These are phyloP conservation scores for Globisporangium okanoganense DNA, from an alignment of 352 stramenopile genomes.

Conservation along the genomic window DNA sequence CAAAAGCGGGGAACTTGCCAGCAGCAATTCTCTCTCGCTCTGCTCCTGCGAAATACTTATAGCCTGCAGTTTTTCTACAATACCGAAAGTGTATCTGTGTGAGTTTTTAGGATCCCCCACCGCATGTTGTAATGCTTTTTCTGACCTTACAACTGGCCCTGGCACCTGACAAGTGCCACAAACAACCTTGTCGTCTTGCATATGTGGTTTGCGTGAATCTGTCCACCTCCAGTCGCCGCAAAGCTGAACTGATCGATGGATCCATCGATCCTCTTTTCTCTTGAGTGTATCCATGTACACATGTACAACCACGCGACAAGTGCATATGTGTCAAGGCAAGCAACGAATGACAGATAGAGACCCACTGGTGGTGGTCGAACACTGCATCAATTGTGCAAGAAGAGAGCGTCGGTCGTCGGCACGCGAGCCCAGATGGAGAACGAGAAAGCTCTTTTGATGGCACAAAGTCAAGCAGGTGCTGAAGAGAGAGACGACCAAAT, in stretches of 20 bases:
- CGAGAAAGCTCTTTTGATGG: too few species aligned
- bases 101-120: background rate
- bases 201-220: background rate
- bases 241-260: constrained; percentile 8
- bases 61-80: background rate
- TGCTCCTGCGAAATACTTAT: background rate
- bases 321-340: background rate
- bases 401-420: background rate
- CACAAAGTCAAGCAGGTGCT: too few species aligned
- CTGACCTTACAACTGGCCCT: background rate
- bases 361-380: background rate
- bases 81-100: background rate
- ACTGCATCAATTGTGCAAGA: background rate
- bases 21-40: too few species aligned
- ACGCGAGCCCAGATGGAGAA: too few species aligned
- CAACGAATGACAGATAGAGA: too few species aligned
- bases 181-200: too few species aligned
- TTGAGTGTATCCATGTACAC: background rate
- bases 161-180: too few species aligned
- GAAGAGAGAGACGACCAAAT: too few species aligned
- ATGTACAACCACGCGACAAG: background rate
- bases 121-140: background rate
- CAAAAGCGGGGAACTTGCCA: too few species aligned
- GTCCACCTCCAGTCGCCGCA: background rate
- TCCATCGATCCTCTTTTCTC: background rate